phyloP scores from a whole-genome alignment of 2,329 filamentous ascomycete species.

The Trichoderma hamatum region DNA sequence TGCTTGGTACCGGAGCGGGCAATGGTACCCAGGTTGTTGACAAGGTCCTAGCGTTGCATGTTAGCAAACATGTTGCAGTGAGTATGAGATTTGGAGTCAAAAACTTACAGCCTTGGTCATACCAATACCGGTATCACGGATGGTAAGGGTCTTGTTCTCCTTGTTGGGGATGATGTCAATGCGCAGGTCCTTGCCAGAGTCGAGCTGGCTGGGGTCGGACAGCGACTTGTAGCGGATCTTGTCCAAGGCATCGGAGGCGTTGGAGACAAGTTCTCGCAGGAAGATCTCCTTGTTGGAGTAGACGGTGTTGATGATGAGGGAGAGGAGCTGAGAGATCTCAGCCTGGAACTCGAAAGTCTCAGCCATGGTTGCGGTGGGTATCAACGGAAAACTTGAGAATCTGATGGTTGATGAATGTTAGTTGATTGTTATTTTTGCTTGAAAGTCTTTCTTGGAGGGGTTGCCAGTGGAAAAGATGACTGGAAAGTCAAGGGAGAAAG shows the following conservation, averaged over 20 bases:
- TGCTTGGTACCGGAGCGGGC: constrained; percentile 99
- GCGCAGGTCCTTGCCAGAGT: constrained; percentile 95
- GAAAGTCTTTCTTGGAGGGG: background rate
- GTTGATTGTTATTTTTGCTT: constrained; percentile 31
- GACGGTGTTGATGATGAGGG: constrained; percentile 99
- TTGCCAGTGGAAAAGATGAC: constrained; percentile 28
- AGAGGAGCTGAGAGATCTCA: constrained; percentile 99
- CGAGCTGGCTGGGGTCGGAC: constrained; percentile 95
- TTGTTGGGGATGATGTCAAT: constrained; percentile 99
- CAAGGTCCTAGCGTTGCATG: constrained; percentile 69
- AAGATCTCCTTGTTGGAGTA: constrained; percentile 99
- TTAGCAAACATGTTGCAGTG: constrained; percentile 12
- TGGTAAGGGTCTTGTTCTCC: constrained; percentile 95
- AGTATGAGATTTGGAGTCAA: background rate
- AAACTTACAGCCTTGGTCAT: constrained; percentile 98
- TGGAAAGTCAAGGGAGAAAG: background rate
- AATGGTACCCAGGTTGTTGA: constrained; percentile 99
- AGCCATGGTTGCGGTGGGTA: constrained; percentile 68
- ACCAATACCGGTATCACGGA: constrained; percentile 97
- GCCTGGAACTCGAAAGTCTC: constrained; percentile 99
- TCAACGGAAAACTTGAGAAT: constrained; percentile 41
- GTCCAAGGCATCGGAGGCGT: constrained; percentile 98
- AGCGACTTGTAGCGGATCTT: constrained; percentile 99
- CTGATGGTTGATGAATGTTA: constrained; percentile 29
- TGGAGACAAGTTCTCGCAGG: constrained; percentile 97